Base-by-base conservation (phyloP, 139 green algal genomes). In the Micractinium conductrix region DNA sequence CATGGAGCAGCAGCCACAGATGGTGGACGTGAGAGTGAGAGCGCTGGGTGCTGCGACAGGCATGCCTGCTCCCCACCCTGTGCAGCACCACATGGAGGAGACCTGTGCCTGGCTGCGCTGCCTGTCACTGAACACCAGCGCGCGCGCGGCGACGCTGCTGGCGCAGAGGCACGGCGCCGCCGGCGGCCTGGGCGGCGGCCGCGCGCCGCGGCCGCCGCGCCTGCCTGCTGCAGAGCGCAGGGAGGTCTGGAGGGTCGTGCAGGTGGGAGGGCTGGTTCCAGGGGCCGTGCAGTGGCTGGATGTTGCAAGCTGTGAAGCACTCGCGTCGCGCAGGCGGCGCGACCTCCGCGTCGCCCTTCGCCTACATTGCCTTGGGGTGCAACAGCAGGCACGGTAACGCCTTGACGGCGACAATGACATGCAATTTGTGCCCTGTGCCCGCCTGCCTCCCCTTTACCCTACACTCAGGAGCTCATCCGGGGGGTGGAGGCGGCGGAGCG, bases 81-180 rank as follows among this genome's bases (percentile, higher is more conserved):
- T 62, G 53, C 76, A 82, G 58, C 86, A 91, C 3, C 80, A 88
- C 35, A 5, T 92, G 67, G 84, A 92, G 62, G 88, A 95, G 79
- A 85, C 84, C 1, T 70, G 70, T 24, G n/a, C 68, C 9, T 84
- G 37, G 65, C 60, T 92, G 60, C 44, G 68, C 7, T n/a, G 67
- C 44, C 72, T 89, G 30, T 89, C 86, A 6, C 58, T 89, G 21
- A 63, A 63, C 60, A 19, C 69, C 40, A 81, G 45, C 40, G 63
- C 45, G 6, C 65, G 37, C 3, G 38, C 42, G 7, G 58, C 67
- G 1, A 22, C 50, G 28, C 73, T 81, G 48, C 65, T 86, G 75
- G 70, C 76, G 45, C 84, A 81, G 44, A 65, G 48, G n/a, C 48
- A 28, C 28, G 75, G 55, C 10, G 75, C 75, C 14, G 75, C 28